Percentiles rank a stretch among this genome's conserved stretches.
phyloP scores from a whole-genome alignment of 2,329 filamentous ascomycete genomes.

The Monilinia laxa region DNA sequence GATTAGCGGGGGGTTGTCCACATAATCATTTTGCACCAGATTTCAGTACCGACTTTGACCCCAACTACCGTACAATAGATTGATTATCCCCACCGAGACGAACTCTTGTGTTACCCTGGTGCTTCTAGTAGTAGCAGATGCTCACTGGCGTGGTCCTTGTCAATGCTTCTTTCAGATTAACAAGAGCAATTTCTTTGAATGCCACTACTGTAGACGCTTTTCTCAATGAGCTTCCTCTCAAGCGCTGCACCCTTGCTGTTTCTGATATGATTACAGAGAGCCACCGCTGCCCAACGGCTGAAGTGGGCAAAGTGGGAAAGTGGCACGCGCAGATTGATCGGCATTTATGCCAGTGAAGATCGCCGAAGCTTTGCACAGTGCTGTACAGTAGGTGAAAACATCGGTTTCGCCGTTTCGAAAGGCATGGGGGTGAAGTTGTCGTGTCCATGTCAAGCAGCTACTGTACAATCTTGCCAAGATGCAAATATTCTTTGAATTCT shows the following conservation, averaged over 20 bases:
- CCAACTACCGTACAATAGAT: slow-evolving; percentile 5
- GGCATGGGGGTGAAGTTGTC: slow-evolving; percentile 5
- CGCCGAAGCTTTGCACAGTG: neutral
- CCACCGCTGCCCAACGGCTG: slow-evolving; percentile 19
- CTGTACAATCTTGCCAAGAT: neutral
- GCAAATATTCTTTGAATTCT: neutral
- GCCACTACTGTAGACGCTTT: neutral
- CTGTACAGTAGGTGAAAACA: neutral
- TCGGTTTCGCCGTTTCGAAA: slow-evolving; percentile 12
- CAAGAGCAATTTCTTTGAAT: slow-evolving; percentile 8
- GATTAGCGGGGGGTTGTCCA: slow-evolving; percentile 14
- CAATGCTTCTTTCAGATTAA: slow-evolving; percentile 9
- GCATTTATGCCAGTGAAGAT: slow-evolving; percentile 14
- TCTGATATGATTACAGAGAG: neutral
- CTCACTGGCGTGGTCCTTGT: slow-evolving; percentile 1
- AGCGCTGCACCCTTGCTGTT: slow-evolving; percentile 6
- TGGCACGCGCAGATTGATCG: slow-evolving; percentile 10
- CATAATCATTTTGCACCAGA: slow-evolving; percentile 18
- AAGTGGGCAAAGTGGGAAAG: slow-evolving; percentile 13
- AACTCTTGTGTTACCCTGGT: neutral
- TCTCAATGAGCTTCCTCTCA: neutral
- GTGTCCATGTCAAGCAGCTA: slow-evolving; percentile 9
- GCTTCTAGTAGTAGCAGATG: neutral
- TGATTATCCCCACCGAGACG: neutral
- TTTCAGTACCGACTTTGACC: slow-evolving; percentile 17